Evolutionary conservation across 1,284 basidiomycete species (phyloP).

Genomic region (Sanghuangporus weigelae): DNA sequence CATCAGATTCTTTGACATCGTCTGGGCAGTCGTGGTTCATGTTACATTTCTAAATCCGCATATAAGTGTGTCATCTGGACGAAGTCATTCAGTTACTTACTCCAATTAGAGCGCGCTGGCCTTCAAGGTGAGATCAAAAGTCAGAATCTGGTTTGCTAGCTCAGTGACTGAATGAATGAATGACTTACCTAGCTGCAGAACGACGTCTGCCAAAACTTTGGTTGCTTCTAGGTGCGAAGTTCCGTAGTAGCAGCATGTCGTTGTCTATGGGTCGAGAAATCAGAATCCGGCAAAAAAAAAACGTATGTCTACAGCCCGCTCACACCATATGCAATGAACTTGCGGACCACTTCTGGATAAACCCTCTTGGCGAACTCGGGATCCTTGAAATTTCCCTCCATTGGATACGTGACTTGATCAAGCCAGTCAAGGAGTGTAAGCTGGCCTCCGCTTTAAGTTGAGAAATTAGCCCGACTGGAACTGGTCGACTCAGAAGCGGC

Average conservation of each 20-base stretch:
- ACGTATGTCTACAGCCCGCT: conserved; percentile 26
- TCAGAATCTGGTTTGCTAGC: neutral
- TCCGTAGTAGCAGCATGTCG: conserved; percentile 91
- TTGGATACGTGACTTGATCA: conserved; percentile 81
- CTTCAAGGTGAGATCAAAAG: conserved; percentile 30
- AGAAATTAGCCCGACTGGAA: neutral
- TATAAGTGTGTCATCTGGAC: conserved; percentile 6
- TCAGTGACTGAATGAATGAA: too few species aligned
- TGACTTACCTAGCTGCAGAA: conserved; percentile 54
- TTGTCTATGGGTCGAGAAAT: conserved; percentile 52
- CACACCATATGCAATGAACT: conserved; percentile 78
- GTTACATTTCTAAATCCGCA: conserved; percentile 74
- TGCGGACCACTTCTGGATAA: conserved; percentile 72
- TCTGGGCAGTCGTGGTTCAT: conserved; percentile 80
- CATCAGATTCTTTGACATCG: conserved; percentile 69
- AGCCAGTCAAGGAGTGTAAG: conserved; percentile 93
- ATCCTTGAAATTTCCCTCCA: conserved; percentile 77
- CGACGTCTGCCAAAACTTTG: conserved; percentile 75
- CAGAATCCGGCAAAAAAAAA: neutral
- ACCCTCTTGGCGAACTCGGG: conserved; percentile 62
- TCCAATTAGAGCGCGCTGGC: conserved; percentile 86
- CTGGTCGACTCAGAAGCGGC: neutral
- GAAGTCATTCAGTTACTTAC: conserved; percentile 35
- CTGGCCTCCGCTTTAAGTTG: conserved; percentile 55
- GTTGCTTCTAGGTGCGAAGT: conserved; percentile 80